These are phyloP conservation scores for Coniochaeta sp. DNA, from an alignment of 2,329 filamentous ascomycete species.

Conservation along the genomic window DNA sequence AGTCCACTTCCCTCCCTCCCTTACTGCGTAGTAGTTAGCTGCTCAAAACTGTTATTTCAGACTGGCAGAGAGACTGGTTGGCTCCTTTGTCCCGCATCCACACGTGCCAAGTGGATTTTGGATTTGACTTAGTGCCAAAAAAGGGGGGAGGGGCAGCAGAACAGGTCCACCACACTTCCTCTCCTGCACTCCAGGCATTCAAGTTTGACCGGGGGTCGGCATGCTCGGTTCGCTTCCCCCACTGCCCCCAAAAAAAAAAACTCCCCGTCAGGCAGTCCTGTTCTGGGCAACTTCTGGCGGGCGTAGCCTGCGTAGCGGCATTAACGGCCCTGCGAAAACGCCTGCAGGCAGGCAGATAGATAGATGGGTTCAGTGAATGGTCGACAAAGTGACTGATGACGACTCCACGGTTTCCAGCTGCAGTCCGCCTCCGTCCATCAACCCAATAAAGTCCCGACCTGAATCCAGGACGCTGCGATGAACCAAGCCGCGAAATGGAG, in stretches of 20 bases:
- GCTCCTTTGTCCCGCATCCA: slow-evolving; percentile 1
- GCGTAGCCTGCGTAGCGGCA: background rate
- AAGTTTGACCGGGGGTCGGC: background rate
- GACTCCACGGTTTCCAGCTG: background rate
- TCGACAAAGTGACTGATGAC: background rate
- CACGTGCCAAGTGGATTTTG: background rate
- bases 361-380: background rate
- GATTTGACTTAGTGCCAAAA: background rate
- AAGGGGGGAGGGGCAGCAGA: background rate
- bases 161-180: background rate
- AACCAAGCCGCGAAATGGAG: background rate
- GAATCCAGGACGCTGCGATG: background rate
- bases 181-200: background rate
- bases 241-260: no score
- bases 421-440: background rate
- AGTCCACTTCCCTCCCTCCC: no score
- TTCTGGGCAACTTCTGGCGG: background rate
- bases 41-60: no score
- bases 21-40: no score
- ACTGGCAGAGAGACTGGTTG: background rate
- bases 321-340: background rate
- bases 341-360: background rate
- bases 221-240: background rate
- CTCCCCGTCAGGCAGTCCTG: background rate
- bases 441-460: background rate